Evolutionary conservation across 257 asterid species (phyloP), one percentile per base, ranked within the genome.

Genomic region (Apocynum venetum): DNA sequence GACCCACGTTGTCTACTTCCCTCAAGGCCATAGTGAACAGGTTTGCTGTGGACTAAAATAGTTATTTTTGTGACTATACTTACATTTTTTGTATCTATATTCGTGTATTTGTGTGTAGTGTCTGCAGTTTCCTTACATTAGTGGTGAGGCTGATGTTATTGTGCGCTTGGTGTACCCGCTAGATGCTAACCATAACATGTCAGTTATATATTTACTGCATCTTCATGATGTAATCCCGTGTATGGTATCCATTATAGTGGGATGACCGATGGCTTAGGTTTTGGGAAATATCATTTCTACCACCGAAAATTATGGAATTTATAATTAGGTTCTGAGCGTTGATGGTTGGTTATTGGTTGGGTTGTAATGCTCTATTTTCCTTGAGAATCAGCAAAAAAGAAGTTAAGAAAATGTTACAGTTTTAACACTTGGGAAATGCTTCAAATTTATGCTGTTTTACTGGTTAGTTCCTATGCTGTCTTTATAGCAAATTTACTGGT

Each of bases 11-110:
- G 98, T 93, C 78, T 93, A 93, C 80, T 93, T 93, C 53, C 98
- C 98, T 49, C 98, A 93, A 83, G 98, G 98, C 83, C 98, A 91
- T 73, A 89, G 97, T 74, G 98, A 93, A 72, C 98, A 93, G 98
- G 98, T 93, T 25, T 55, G 31, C 70, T 41, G 59, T 71, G 49
- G 77, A 2, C 60, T 75, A 14, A 63, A 53, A 41, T 35, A 51
- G 46, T 36, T 53, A 76, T 60, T 51, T 51, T 60, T 60, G 10
- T 20, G 31, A 44, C 19, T 35, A 19, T 67, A 25, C 31, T 25
- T 25, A 25, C 31, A 25, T 25, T 25, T 25, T 25, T 25, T 25
- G 31, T 25, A 15, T 72, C 35, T 73, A 11, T 55, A 3, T 36
- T 38, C 31, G 47, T 14, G 9, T 44, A 0, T 74, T 10, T 57